phyloP scores from a whole-genome alignment of 495 filamentous ascomycete species.

The Hypoxylon lenormandii region DNA sequence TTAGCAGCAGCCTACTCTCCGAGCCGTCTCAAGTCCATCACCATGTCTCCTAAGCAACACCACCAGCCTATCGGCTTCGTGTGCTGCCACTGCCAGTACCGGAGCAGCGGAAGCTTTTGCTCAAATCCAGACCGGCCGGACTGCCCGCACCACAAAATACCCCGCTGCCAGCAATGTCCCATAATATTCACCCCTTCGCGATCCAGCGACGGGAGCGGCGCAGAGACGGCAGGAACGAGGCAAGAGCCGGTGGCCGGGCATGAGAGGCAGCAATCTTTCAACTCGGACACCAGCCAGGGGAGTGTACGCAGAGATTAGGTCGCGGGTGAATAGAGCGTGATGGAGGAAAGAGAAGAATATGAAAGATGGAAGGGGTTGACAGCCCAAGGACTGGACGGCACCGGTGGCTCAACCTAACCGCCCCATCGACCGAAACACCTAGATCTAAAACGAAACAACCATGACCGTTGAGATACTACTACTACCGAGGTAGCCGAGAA shows the following conservation, averaged over 20 bases:
- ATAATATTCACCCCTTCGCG: constrained; percentile 34
- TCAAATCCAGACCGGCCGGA: constrained; percentile 36
- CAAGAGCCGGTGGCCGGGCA: background rate
- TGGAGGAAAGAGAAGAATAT: background rate
- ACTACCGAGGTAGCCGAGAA: background rate
- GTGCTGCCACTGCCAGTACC: constrained; percentile 39
- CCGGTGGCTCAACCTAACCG: too few relatives aligned
- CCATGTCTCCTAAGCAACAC: constrained; percentile 12
- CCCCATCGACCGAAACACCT: background rate
- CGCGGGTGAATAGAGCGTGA: background rate
- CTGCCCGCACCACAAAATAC: constrained; percentile 34
- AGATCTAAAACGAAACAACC: too few relatives aligned
- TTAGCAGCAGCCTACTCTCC: background rate
- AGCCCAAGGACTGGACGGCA: too few relatives aligned
- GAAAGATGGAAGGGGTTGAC: background rate
- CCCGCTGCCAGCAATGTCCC: constrained; percentile 36
- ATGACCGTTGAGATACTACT: too few relatives aligned
- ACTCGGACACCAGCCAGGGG: constrained; percentile 18
- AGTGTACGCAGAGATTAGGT: background rate
- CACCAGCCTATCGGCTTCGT: constrained; percentile 48
- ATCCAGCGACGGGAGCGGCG: background rate
- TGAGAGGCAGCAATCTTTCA: constrained; percentile 18
- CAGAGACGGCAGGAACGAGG: too few relatives aligned
- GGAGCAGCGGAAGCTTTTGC: constrained; percentile 42
- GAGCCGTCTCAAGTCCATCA: background rate